phyloP scores from a whole-genome alignment of 2,329 filamentous ascomycete species.

The Elsinoe necatrix region DNA sequence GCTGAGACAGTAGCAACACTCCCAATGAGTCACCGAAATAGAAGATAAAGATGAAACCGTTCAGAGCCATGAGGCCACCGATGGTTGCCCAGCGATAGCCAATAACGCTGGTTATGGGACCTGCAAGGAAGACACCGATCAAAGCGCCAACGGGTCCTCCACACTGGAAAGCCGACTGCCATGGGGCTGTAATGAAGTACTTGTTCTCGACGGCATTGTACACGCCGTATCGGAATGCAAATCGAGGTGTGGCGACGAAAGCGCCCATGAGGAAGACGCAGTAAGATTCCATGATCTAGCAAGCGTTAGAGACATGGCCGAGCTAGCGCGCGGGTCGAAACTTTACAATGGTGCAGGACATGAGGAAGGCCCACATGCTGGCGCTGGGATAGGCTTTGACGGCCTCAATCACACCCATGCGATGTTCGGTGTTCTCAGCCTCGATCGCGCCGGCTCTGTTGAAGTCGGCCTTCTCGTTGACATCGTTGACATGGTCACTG shows the following conservation, averaged over 20 bases:
- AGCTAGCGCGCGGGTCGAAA: too few species aligned
- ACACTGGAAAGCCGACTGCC: constrained; percentile 52
- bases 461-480: constrained; percentile 22
- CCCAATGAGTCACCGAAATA: constrained; percentile 46
- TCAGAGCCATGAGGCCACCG: constrained; percentile 46
- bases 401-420: constrained; percentile 43
- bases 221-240: constrained; percentile 42
- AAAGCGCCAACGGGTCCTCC: constrained; percentile 51
- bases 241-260: constrained; percentile 47
- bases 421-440: constrained; percentile 48
- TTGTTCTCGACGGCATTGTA: constrained; percentile 18
- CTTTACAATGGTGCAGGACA: constrained; percentile 45
- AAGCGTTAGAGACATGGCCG: not conserved
- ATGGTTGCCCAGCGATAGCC: constrained; percentile 55
- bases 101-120: constrained; percentile 49
- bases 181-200: constrained; percentile 42
- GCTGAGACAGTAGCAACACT: constrained; percentile 45
- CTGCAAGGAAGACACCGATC: constrained; percentile 51
- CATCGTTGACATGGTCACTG: constrained; percentile 15
- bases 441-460: constrained; percentile 48
- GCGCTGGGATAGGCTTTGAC: constrained; percentile 46
- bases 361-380: constrained; percentile 47
- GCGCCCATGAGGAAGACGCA: constrained; percentile 53
- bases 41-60: constrained; percentile 52
- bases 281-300: constrained; percentile 54